Evolutionary conservation across 768 basidiomycete genomes (phyloP).

Genomic region (Galerina marginata): DNA sequence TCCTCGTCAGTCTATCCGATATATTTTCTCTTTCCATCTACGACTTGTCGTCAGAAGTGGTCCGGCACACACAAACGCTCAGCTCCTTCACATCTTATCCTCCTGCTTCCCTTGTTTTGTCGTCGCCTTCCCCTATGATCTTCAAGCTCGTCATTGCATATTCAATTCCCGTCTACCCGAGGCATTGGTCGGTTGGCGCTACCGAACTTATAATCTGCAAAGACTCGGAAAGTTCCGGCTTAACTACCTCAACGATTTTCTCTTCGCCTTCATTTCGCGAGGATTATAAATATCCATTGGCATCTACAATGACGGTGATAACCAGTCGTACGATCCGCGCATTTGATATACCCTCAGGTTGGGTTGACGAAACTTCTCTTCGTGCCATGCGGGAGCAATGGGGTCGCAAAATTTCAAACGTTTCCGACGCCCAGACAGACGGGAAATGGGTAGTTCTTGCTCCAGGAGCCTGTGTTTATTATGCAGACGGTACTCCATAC

Average conservation of each 20-base stretch:
- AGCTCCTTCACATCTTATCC: constrained; percentile 81
- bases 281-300: constrained; percentile 25
- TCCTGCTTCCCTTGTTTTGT: constrained; percentile 81
- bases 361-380: constrained; percentile 71
- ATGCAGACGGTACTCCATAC: constrained; percentile 8
- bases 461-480: constrained; percentile 47
- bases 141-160: constrained; percentile 82
- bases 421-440: constrained; percentile 81
- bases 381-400: constrained; percentile 74
- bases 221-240: constrained; percentile 20
- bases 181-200: constrained; percentile 79
- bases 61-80: constrained; percentile 67
- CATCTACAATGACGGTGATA: constrained; percentile 49
- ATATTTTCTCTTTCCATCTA: constrained; percentile 75
- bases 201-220: constrained; percentile 75
- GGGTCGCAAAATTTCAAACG: constrained; percentile 71
- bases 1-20: constrained; percentile 74
- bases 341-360: constrained; percentile 72
- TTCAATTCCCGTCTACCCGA: constrained; percentile 77
- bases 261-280: constrained; percentile 28
- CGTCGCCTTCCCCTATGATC: constrained; percentile 56
- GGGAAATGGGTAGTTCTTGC: constrained; percentile 87
- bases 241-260: constrained; percentile 22
- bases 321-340: constrained; percentile 70
- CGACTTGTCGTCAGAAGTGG: constrained; percentile 59